Evolutionary conservation across 345 rosid species (phyloP).

Genomic region (Geranium brycei): DNA sequence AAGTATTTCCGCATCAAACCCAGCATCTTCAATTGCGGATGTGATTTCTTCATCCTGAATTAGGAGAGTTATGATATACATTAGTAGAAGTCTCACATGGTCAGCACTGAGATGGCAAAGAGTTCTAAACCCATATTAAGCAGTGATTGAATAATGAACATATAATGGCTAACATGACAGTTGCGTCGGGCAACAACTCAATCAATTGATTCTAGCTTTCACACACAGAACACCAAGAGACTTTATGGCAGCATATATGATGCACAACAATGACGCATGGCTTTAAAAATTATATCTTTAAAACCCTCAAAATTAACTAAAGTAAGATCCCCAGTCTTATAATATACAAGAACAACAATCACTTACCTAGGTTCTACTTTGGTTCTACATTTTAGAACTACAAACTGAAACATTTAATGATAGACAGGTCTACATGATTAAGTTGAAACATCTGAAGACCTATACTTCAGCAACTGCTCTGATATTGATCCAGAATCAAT

Average conservation of each 20-base stretch:
- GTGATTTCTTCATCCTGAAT: slow-evolving; percentile 77
- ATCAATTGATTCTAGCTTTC: neutral
- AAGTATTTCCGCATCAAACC: slow-evolving; percentile 90
- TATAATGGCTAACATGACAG: neutral
- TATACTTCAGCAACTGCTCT: neutral
- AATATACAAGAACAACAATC: neutral
- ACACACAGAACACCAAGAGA: neutral
- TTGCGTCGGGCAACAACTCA: neutral
- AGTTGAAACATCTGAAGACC: neutral
- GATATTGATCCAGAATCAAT: neutral
- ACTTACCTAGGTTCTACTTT: neutral
- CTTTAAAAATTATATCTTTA: too few species aligned
- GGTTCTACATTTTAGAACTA: too few species aligned
- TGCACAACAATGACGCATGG: neutral
- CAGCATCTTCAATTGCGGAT: slow-evolving; percentile 95
- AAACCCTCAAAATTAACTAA: too few species aligned
- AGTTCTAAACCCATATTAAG: too few species aligned
- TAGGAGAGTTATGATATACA: neutral
- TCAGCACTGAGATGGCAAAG: too few species aligned
- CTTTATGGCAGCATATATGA: too few species aligned
- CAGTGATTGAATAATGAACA: neutral
- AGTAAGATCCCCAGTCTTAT: neutral
- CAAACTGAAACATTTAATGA: neutral
- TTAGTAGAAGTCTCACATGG: neutral
- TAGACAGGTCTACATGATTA: neutral